Base-by-base conservation (phyloP, 2,329 filamentous ascomycete species). In the Fusarium hainanense region DNA sequence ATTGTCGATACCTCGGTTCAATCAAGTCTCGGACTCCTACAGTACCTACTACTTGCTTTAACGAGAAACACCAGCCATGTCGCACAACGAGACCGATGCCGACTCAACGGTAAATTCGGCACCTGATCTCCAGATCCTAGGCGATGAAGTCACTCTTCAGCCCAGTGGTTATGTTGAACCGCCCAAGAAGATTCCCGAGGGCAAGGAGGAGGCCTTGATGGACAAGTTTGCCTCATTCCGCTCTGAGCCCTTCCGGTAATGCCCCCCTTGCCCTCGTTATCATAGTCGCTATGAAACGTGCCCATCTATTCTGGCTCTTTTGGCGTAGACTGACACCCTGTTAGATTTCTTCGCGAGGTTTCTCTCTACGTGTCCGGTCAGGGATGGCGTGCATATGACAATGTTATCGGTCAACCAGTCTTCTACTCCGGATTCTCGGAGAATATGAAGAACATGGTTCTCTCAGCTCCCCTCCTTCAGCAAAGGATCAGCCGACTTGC, bases 381-480 rank as follows among this genome's bases (percentile, higher is more conserved):
- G 52, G 95, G 94, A 78, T 99, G 96, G 96, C 92, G 96, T 66
- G 93, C 93, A 64, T 99, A 99, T 82, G 93, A 98, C 77, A 85
- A 92, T 67, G 87, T 94, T 68, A 91, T 98, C 74, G 96, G 96
- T 23, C 94, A 97, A 78, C 93, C 94, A 12, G 91, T 98, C 69
- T 98, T 95, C 83, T 99, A 98, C 79, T 82, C 90, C 0, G 96
- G 96, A 27, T 99, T 97, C 81, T 91, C 90, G 28, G 95, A 98
- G 69, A 90, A 93, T 63, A 97, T 99, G 88, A 97, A 92, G 81
- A 84, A 84, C 23, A 85, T 87, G 73, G 91, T 98, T 28, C 83
- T 98, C 73, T 89, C 87, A 18, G 93, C 92, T 37, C 88, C 91
- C 1, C 87, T 97, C 70, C 83, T 99, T 30, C 90, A 91, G 72